phyloP scores from a whole-genome alignment of 2,329 filamentous ascomycete genomes.

The Verticillium dahliae region DNA sequence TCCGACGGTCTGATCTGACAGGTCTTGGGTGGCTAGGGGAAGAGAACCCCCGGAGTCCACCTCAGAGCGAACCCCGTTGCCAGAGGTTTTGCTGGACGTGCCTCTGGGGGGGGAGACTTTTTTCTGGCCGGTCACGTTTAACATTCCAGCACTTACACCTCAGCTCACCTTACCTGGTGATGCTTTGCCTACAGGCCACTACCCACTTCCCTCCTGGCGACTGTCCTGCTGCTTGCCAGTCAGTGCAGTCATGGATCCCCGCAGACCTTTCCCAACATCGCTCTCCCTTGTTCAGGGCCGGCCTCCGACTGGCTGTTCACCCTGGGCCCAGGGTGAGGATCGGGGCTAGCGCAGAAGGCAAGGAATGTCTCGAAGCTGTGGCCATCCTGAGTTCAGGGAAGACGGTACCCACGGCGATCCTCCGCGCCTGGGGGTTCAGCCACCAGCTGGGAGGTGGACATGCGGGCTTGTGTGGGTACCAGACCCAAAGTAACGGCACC shows the following conservation, averaged over 20 bases:
- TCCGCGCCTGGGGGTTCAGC: not conserved
- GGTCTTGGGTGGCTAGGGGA: not conserved
- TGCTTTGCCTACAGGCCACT: not conserved
- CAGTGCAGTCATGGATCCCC: not conserved
- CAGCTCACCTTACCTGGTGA: not conserved
- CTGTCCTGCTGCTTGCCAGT: not conserved
- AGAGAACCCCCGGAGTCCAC: not conserved
- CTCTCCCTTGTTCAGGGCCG: not conserved
- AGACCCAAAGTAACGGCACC: conserved; percentile 4
- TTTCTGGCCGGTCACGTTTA: not conserved
- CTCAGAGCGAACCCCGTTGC: not conserved
- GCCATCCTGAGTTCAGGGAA: not conserved
- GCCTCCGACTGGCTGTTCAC: not conserved
- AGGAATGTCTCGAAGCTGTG: conserved; percentile 2
- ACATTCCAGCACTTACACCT: not conserved
- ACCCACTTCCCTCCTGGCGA: not conserved
- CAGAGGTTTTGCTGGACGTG: not conserved
- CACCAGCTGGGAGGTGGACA: not conserved
- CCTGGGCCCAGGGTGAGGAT: not conserved
- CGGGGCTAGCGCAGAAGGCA: not conserved
- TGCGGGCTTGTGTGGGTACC: not conserved
- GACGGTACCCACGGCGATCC: not conserved
- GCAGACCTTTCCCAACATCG: not conserved
- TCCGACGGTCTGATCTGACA: not conserved
- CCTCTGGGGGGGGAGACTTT: not conserved